phyloP scores from a whole-genome alignment of 257 asterid genomes.

The Solanum tarijense region DNA sequence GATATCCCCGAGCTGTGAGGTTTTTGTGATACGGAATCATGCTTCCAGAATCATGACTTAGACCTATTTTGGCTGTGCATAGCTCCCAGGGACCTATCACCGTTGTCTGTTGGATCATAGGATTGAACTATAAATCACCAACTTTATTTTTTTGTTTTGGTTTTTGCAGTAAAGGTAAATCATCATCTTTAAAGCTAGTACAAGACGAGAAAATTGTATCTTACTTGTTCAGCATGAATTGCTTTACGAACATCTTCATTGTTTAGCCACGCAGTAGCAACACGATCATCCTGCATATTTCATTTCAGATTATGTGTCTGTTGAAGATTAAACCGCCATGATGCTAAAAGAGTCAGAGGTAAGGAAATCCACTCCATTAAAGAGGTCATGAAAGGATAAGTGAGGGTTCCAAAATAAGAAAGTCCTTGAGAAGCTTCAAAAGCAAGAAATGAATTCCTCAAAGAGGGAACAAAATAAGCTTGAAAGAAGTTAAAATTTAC shows the following conservation, averaged over 20 bases:
- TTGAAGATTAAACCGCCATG: background rate
- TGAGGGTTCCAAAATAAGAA: background rate
- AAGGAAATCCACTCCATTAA: background rate
- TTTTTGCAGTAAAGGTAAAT: background rate
- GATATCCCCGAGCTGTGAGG: constrained; percentile 75
- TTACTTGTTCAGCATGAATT: constrained; percentile 74
- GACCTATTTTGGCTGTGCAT: constrained; percentile 51
- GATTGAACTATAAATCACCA: background rate
- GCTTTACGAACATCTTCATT: constrained; percentile 73
- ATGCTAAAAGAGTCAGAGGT: background rate
- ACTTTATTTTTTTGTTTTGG: background rate
- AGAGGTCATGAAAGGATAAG: background rate
- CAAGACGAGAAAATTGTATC: constrained; percentile 14
- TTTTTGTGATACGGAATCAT: constrained; percentile 87
- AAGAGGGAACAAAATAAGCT: background rate
- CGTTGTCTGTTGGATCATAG: constrained; percentile 26
- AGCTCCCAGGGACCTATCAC: constrained; percentile 50
- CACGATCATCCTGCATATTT: constrained; percentile 61
- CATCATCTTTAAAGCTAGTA: constrained; percentile 1
- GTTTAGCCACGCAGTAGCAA: constrained; percentile 77
- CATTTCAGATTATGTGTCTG: background rate
- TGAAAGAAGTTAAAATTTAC: background rate
- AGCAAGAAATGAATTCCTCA: background rate
- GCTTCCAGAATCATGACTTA: constrained; percentile 82
- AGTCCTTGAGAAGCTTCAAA: background rate